These are phyloP conservation scores for Neurospora hispaniola DNA, from an alignment of 495 filamentous ascomycete species.

Conservation along the genomic window DNA sequence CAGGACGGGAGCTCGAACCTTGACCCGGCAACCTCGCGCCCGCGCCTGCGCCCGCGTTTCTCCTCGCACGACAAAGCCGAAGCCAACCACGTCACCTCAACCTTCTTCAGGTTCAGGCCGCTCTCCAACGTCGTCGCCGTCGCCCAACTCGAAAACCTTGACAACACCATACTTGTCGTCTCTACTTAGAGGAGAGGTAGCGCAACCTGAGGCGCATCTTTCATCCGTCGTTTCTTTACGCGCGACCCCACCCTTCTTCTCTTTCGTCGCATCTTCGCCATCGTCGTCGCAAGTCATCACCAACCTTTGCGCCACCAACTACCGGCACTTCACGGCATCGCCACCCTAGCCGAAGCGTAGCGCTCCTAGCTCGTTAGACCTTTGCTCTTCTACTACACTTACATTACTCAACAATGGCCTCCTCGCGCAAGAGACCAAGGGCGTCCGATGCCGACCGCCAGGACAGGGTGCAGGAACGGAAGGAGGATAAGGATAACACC, in stretches of 20 bases:
- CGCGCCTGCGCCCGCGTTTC: background rate
- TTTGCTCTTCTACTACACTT: background rate
- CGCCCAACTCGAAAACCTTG: background rate
- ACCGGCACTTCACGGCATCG: background rate
- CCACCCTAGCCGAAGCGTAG: background rate
- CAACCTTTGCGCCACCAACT: background rate
- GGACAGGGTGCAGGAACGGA: slow-evolving; percentile 24
- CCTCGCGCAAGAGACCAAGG: slow-evolving; percentile 35
- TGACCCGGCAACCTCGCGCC: background rate
- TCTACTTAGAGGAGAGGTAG: background rate
- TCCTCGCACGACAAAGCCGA: background rate
- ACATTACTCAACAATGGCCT: slow-evolving; percentile 20
- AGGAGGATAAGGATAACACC: background rate
- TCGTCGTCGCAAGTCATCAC: background rate
- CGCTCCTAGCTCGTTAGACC: background rate
- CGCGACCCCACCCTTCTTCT: background rate
- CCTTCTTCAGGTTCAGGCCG: background rate
- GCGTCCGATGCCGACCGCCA: slow-evolving; percentile 25
- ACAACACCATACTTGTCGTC: background rate
- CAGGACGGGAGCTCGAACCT: background rate
- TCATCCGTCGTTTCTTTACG: background rate
- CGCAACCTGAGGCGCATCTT: background rate
- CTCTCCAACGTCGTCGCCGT: background rate
- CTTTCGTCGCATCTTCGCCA: background rate
- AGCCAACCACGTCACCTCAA: background rate